Evolutionary conservation across 768 basidiomycete species (phyloP), one percentile per base, ranked within the genome.

Genomic region (Boletus tomentosulus): DNA sequence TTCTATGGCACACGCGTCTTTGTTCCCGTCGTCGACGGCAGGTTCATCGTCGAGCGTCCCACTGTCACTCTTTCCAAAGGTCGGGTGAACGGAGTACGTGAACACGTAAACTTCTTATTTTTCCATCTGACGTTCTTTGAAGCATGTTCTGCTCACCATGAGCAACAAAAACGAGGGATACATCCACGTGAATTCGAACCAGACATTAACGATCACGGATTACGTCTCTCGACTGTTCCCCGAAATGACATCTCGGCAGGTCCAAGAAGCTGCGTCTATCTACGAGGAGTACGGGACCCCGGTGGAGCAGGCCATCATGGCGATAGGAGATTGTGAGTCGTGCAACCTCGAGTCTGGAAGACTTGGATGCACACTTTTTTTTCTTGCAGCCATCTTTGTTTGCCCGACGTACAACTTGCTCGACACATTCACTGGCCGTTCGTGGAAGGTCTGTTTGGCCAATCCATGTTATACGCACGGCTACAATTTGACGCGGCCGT

Each of bases 11-110:
- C 73, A 2, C 76, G 66, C 34, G 57, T 63, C 8, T 76, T 76
- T 37, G 67, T 71, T 11, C 78, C 79, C 0, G 78, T 81, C 22
- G 71, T 81, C 2, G 79, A 80, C 57, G 79, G 77, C 4, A 68
- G 61, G 0, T 76, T 78, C 55, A 78, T 80, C 43, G 64, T 69
- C 1, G 73, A 76, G 45, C 64, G 76, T 12, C 77, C 79, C 6
- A 75, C 69, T 0, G 53, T 70, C 44, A 66, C 74, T 3, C 51
- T 81, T 19, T 57, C 60, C 9, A 63, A 67, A 42, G 69, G 74
- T 16, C 69, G 66, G 54, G 46, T 77, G 43, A 81, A 80, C 43
- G 74, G 73, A 15, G 78, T 80, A 57, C 12, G 74, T 22, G 6
- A 33, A 12, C 5, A n/a, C 1, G 8, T 2, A 6, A 24, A 38